Conservation (phyloP, 2,329 filamentous ascomycete genomes). For the Lizonia empirigonia region DNA sequence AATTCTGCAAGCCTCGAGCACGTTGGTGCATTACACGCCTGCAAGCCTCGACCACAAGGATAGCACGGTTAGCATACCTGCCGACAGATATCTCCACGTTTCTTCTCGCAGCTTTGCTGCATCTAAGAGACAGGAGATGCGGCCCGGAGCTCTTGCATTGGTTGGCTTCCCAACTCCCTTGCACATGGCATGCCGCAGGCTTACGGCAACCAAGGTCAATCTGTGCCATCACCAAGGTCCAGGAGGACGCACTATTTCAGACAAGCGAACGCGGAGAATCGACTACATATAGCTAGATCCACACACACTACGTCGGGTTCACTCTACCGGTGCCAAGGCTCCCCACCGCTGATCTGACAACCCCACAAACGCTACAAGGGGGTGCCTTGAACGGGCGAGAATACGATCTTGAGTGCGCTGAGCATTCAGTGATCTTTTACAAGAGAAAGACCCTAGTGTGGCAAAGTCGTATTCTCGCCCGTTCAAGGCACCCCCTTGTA, state of each 20-base stretch:
- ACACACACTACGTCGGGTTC: background rate
- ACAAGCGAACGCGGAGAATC: conserved; percentile 11
- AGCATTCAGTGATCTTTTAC: too few relatives aligned
- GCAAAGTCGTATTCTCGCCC: too few relatives aligned
- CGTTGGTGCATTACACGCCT: too few relatives aligned
- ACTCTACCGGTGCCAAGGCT: conserved; percentile 6
- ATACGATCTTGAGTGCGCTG: too few relatives aligned
- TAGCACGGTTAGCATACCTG: conserved; percentile 31
- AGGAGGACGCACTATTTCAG: conserved; percentile 1
- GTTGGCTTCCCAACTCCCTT: conserved; percentile 16
- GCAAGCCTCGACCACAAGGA: conserved; percentile 25
- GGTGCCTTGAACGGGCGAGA: too few relatives aligned
- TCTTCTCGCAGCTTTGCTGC: conserved; percentile 14
- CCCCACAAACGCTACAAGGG: conserved; percentile 29
- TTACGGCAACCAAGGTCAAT: conserved; percentile 16
- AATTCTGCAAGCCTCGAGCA: conserved; percentile 25
- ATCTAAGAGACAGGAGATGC: conserved; percentile 21
- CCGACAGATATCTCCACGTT: conserved; percentile 38
- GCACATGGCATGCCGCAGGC: conserved; percentile 14
- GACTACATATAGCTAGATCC: conserved; percentile 8
- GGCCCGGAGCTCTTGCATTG: conserved; percentile 30
- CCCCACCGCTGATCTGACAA: conserved; percentile 11
- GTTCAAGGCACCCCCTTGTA: too few relatives aligned
- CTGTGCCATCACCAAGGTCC: conserved; percentile 15
- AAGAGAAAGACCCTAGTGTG: too few relatives aligned